Percentiles rank a stretch among this genome's conserved stretches.
These are phyloP conservation scores for Allium sativum DNA, from an alignment of 106 monocot genomes.

Conservation along the genomic window DNA sequence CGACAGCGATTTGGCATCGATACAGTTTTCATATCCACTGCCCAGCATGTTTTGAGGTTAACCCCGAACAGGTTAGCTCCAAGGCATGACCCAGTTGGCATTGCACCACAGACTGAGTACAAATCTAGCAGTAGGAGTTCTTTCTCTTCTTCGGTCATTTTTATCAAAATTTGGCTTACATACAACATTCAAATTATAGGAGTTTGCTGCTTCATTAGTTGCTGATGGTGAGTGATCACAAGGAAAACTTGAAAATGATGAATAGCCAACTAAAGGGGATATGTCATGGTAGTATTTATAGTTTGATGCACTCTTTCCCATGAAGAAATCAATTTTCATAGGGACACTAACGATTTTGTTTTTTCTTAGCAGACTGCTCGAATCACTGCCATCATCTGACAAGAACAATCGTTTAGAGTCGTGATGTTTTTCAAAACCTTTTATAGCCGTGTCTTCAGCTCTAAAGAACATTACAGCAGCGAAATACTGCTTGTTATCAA, in stretches of 20 bases:
- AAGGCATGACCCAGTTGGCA: slow-evolving; percentile 62
- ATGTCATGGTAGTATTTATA: slow-evolving; percentile 16
- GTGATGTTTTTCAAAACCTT: slow-evolving; percentile 12
- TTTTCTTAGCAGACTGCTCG: slow-evolving; percentile 23
- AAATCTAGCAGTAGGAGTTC: slow-evolving; percentile 20
- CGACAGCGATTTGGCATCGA: too few relatives aligned
- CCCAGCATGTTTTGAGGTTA: slow-evolving; percentile 39
- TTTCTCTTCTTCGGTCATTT: not conserved
- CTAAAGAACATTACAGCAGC: slow-evolving; percentile 23
- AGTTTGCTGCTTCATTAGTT: too few relatives aligned
- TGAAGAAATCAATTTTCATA: too few relatives aligned
- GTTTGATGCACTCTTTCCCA: too few relatives aligned
- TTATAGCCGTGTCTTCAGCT: slow-evolving; percentile 26
- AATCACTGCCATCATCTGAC: slow-evolving; percentile 19
- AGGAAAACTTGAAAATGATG: slow-evolving; percentile 25
- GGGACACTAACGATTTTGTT: slow-evolving; percentile 9
- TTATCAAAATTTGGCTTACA: not conserved
- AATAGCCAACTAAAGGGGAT: slow-evolving; percentile 16
- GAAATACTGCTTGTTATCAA: slow-evolving; percentile 18
- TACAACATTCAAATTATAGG: not conserved
- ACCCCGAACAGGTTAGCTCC: slow-evolving; percentile 37
- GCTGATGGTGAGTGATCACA: not conserved
- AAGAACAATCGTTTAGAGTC: slow-evolving; percentile 23
- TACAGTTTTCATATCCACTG: too few relatives aligned
- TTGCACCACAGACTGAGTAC: slow-evolving; percentile 57